Evolutionary conservation across 495 filamentous ascomycete species (phyloP), one percentile per base, ranked within the genome.

Genomic region (Podospora fimiseda): DNA sequence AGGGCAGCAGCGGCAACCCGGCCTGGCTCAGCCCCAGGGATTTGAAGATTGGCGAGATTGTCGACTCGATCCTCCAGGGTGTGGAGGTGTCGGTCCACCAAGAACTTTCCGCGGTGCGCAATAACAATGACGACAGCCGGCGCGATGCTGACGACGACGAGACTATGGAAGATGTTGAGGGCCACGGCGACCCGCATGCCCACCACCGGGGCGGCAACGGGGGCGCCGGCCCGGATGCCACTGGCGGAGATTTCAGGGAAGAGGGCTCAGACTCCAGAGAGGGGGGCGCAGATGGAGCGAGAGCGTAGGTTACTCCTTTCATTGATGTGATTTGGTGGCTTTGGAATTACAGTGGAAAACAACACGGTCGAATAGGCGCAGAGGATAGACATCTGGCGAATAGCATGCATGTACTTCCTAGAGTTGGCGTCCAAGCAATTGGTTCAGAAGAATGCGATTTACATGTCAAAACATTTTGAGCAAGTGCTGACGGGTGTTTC

Each of bases 261-360:
- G 93, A 97, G 64, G 94, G 94, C 51, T 83, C 88, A 68, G 83
- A 82, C 54, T 81, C 89, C 22, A 76, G 93, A 68, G 89, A 95
- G 62, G 93, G 91, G 48, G 94, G 94, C 63, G 90, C 88, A 51
- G 92, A 96, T 71, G 93, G 94, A 56, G 94, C 88, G 72, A 80
- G 91, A 95, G 91, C 92, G 93, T 98, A 97, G 93, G 93, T 97
- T 71, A 74, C 75, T 68, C 74, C 71, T 73, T 63, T 60, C 61
- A 24, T 48, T 45, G 40, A 48, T 47, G 60, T 70, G 60, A 56
- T 57, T 57, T 49, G 42, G 47, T 67, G 64, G 59, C 60, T 60
- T 66, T 51, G 11, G 27, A 5, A 33, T 33, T 33, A 33, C 27
- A 11, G 27, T 33, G 27, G 27, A 11, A 33, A 5, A 33, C 5